Conservation (phyloP, 352 stramenopile species). For the Globisporangium echinulatum region DNA sequence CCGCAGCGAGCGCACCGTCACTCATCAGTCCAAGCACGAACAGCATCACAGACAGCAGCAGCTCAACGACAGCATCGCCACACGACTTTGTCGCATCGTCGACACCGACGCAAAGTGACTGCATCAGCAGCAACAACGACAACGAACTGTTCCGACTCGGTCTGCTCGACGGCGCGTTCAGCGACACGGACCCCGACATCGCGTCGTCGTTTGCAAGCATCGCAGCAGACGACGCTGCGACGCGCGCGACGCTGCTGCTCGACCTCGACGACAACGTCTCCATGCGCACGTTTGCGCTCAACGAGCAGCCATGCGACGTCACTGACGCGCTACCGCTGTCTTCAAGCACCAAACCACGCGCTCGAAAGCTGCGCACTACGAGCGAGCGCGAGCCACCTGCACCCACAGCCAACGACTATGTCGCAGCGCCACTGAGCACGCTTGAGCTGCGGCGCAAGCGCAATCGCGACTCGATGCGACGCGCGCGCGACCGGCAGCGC, state of each 20-base stretch:
- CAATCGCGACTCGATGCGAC: slow-evolving; percentile 44
- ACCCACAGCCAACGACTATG: not conserved
- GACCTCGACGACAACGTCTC: slow-evolving; percentile 19
- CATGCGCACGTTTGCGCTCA: too few relatives aligned
- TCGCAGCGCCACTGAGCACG: slow-evolving; percentile 6
- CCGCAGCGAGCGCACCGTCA: not conserved
- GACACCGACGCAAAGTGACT: not conserved
- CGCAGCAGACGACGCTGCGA: slow-evolving; percentile 4
- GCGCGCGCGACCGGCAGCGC: slow-evolving; percentile 23
- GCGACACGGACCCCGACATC: slow-evolving; percentile 16
- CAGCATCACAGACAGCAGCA: not conserved
- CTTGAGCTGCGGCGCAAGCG: slow-evolving; percentile 26
- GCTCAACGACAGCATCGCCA: not conserved
- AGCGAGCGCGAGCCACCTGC: not conserved
- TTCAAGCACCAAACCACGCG: not conserved
- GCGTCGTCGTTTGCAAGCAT: slow-evolving; percentile 13
- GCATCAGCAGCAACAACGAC: slow-evolving; percentile 1
- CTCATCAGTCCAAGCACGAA: too few relatives aligned
- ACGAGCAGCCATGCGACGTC: too few relatives aligned
- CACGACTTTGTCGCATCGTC: not conserved
- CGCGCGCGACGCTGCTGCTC: not conserved
- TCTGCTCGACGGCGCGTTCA: slow-evolving; percentile 11
- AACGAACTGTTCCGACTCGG: slow-evolving; percentile 2
- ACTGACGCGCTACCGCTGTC: not conserved
- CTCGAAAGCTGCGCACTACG: not conserved